These are phyloP conservation scores for Metschnikowia sp. DNA, from an alignment of 805 yeast species.

Conservation along the genomic window DNA sequence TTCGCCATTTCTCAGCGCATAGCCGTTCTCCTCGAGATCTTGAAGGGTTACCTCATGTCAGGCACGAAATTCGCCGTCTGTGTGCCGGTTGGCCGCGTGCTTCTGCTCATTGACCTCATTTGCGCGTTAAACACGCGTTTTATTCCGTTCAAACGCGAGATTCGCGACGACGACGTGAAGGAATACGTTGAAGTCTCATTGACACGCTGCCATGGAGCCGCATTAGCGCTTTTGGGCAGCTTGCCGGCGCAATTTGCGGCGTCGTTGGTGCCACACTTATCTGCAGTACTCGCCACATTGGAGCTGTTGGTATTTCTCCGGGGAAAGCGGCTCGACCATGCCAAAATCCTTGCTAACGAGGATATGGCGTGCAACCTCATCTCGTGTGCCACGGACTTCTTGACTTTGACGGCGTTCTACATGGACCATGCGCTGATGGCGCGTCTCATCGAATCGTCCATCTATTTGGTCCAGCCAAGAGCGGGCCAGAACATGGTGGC, in stretches of 20 bases:
- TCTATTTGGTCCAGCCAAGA: slow-evolving; percentile 41
- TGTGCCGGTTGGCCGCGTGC: slow-evolving; percentile 61
- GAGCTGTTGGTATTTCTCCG: slow-evolving; percentile 60
- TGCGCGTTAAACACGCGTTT: slow-evolving; percentile 54
- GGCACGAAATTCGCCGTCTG: slow-evolving; percentile 54
- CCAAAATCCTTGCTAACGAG: slow-evolving; percentile 37
- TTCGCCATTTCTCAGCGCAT: slow-evolving; percentile 52
- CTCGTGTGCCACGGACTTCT: slow-evolving; percentile 23
- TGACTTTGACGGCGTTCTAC: slow-evolving; percentile 35
- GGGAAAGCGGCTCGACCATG: slow-evolving; percentile 28
- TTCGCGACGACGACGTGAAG: slow-evolving; percentile 51
- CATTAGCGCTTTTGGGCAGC: slow-evolving; percentile 40
- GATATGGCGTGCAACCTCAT: slow-evolving; percentile 37
- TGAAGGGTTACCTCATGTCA: slow-evolving; percentile 40
- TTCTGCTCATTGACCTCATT: slow-evolving; percentile 51
- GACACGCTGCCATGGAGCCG: slow-evolving; percentile 41
- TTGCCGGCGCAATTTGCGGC: slow-evolving; percentile 37
- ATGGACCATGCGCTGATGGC: slow-evolving; percentile 51
- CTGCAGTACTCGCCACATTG: slow-evolving; percentile 48
- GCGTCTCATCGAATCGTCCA: slow-evolving; percentile 57
- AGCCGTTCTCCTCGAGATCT: slow-evolving; percentile 38
- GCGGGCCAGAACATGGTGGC: not conserved
- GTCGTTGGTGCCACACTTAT: slow-evolving; percentile 44
- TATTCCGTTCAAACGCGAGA: slow-evolving; percentile 54
- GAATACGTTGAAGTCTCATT: slow-evolving; percentile 43